A percentile compares a stretch with the other conserved stretches of the same genome.
phyloP scores from a whole-genome alignment of 352 stramenopile species.

The Phytophthora crassamura region DNA sequence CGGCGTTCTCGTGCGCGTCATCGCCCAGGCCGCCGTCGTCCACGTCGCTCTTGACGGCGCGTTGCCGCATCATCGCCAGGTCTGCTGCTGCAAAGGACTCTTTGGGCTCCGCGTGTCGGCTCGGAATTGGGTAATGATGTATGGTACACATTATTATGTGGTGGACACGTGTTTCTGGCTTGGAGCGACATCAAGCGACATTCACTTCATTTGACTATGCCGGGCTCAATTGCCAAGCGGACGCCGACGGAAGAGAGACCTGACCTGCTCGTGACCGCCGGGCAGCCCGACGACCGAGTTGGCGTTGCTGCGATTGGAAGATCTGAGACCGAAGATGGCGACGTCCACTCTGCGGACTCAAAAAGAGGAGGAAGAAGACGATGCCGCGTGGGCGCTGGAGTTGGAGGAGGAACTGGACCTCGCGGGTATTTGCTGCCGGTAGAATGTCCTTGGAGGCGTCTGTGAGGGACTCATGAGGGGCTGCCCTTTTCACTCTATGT shows the following conservation, averaged over 20 bases:
- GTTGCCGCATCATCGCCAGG: conserved; percentile 57
- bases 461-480: neutral
- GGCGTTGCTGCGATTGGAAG: neutral
- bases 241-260: conserved; percentile 18
- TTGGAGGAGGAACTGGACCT: conserved; percentile 73
- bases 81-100: conserved; percentile 7
- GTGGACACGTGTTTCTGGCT: neutral
- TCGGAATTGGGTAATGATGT: conserved; percentile 6
- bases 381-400: conserved; percentile 69
- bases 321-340: conserved; percentile 5
- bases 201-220: conserved; percentile 9
- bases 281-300: neutral
- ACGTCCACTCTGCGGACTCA: neutral
- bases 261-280: neutral
- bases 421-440: conserved; percentile 25
- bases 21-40: conserved; percentile 49
- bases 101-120: conserved; percentile 18
- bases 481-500: too few relatives aligned
- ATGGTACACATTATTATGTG: conserved; percentile 5
- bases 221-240: conserved; percentile 21
- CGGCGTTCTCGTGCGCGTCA: conserved; percentile 38
- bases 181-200: neutral
- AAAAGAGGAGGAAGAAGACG: conserved; percentile 44
- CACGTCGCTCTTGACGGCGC: conserved; percentile 63
- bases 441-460: neutral